Evolutionary conservation across 2,329 filamentous ascomycete species (phyloP), one percentile per base, ranked within the genome.

Genomic region (Stemphylium vesicarium): DNA sequence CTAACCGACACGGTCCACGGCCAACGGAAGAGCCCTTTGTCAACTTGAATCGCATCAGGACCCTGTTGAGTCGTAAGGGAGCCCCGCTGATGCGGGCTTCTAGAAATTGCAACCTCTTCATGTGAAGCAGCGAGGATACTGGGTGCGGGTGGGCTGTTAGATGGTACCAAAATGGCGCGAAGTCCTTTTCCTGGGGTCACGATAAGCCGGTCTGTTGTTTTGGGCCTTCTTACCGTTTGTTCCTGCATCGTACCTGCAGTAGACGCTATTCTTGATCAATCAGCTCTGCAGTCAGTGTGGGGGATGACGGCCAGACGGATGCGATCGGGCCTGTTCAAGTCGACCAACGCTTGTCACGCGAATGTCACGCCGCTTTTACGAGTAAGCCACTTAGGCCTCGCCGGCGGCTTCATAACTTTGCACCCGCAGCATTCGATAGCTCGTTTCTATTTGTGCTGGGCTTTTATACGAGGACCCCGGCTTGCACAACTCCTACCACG

Each of bases 241-340:
- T 64, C 57, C 54, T 62, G 57, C 54, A 60, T 57, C 63, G 75
- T 76, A 71, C 75, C 75, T 77, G 75, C 75, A 69, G 64, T 75
- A 74, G 75, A 74, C 59, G 60, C 61, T 61, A 53, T 57, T 56
- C 54, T 63, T 49, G 56, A 55, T 61, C 55, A 65, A 67, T 60
- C 48, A 58, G 57, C 59, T 52, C 33, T 57, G 61, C 61, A 64
- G 63, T 65, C 60, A 65, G 56, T 73, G 70, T 74, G 72, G 71
- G 68, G 64, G 57, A 51, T 44, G 47, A 51, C 56, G 53, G 48
- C 55, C 48, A 55, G 40, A 46, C 56, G 45, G 51, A 44, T 51
- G 54, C 60, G 53, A 72, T 71, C 73, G 68, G 71, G 41, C 56
- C 48, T 44, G 49, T 54, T 57, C 44, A 57, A 62, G 63, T 60